Base-by-base conservation (phyloP, 331 rosid genomes). In the Malus hybrid region DNA sequence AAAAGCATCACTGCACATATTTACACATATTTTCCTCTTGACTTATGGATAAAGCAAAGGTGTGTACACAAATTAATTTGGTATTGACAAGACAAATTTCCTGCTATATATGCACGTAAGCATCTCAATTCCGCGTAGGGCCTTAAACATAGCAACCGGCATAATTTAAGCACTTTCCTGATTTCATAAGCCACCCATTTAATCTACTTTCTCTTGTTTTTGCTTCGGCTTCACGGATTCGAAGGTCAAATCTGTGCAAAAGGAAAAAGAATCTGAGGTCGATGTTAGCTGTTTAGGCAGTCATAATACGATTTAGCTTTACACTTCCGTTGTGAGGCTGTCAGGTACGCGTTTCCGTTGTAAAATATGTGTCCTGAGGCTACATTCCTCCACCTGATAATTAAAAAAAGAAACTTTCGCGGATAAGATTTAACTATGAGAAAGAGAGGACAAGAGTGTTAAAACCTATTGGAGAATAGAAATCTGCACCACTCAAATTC, bases 341-440 rank as follows among this genome's bases (percentile, higher is more conserved):
- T 79, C 71, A 65, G 59, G 81, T 70, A 52, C 46, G 22, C 82
- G 81, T 76, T 79, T 77, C 50, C 67, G 63, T 83, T 87, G 89
- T 80, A 81, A n/a, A 33, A 77, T 42, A 44, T 87, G 89, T 71
- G 86, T 81, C 81, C 83, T 79, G 80, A 85, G 71, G 89, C 91
- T 87, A 76, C 73, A 71, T 69, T 85, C 91, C 69, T 70, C 84
- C 79, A 87, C 87, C 89, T 85, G 89, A 32, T 10, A 52, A 80
- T 28, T 64, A 50, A 68, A 55, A 34, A 18, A 4, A 32, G 11
- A 1, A 71, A 5, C 8, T 19, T 65, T 72, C 8, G 34, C 32
- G 33, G 48, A 62, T 39, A 62, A 48, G 74, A 65, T 73, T 5
- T 5, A 50, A 79, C 6, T 20, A 18, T 18, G 52, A 75, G 62